Evolutionary conservation across 306 rosid genomes (phyloP).

Genomic region (Vigna mungo): DNA sequence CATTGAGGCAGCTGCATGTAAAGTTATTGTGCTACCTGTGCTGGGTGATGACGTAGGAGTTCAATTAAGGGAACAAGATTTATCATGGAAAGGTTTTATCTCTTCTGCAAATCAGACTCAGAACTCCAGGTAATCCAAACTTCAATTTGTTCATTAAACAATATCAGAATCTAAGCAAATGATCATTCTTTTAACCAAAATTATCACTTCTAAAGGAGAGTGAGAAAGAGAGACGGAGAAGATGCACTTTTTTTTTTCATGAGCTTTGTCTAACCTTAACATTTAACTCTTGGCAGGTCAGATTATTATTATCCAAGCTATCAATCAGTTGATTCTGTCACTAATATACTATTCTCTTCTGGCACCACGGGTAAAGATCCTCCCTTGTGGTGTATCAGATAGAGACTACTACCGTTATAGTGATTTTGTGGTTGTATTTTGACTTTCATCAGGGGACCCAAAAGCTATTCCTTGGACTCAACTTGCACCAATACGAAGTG

Average conservation of each 20-base stretch:
- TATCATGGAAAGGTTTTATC: constrained; percentile 78
- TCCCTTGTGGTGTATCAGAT: constrained; percentile 8
- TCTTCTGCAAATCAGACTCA: constrained; percentile 48
- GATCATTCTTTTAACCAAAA: constrained; percentile 23
- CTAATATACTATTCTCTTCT: constrained; percentile 90
- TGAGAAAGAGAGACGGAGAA: not conserved
- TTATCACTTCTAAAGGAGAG: not conserved
- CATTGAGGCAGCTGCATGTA: constrained; percentile 65
- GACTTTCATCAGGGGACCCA: constrained; percentile 75
- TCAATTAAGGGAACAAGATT: constrained; percentile 65
- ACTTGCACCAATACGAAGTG: constrained; percentile 76
- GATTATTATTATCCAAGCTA: constrained; percentile 64
- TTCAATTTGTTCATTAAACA: constrained; percentile 3
- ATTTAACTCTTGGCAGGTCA: constrained; percentile 63
- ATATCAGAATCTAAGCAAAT: constrained; percentile 16
- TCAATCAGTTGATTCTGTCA: constrained; percentile 68
- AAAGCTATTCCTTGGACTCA: constrained; percentile 99
- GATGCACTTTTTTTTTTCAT: constrained; percentile 11
- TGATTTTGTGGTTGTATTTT: constrained; percentile 39
- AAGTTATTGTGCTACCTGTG: constrained; percentile 81
- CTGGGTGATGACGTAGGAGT: constrained; percentile 60
- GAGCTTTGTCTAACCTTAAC: constrained; percentile 31
- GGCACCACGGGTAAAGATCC: constrained; percentile 83
- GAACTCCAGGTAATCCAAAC: constrained; percentile 54
- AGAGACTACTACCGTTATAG: constrained; percentile 10